Evolutionary conservation across 2,329 filamentous ascomycete genomes (phyloP).

Genomic region (Aspergillus piperis): DNA sequence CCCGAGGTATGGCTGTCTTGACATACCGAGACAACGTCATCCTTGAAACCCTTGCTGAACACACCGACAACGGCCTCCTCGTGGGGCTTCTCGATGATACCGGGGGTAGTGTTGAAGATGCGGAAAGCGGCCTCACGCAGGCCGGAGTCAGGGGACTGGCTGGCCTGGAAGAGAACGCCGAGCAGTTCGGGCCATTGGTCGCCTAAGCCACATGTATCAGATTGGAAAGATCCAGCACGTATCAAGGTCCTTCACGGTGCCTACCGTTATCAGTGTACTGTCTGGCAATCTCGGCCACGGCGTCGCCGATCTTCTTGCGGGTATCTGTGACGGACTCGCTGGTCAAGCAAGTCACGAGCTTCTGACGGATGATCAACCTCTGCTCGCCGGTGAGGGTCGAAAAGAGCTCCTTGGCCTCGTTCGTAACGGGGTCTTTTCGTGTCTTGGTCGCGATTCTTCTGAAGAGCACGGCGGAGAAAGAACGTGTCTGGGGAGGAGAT

Average conservation of each 20-base stretch:
- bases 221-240: slow-evolving; percentile 4
- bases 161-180: slow-evolving; percentile 81
- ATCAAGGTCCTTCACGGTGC: slow-evolving; percentile 33
- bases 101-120: slow-evolving; percentile 91
- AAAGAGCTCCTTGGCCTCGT: slow-evolving; percentile 79
- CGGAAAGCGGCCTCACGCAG: slow-evolving; percentile 92
- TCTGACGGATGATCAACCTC: slow-evolving; percentile 76
- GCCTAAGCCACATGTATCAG: slow-evolving; percentile 52
- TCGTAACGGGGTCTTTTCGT: slow-evolving; percentile 68
- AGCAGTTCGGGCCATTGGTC: slow-evolving; percentile 89
- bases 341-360: slow-evolving; percentile 75
- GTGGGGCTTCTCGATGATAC: slow-evolving; percentile 94
- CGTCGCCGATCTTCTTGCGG: slow-evolving; percentile 94
- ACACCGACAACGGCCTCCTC: slow-evolving; percentile 85
- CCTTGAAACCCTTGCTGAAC: slow-evolving; percentile 89
- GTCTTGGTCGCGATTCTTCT: slow-evolving; percentile 89
- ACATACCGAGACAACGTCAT: slow-evolving; percentile 75
- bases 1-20: not conserved
- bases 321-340: slow-evolving; percentile 72
- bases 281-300: slow-evolving; percentile 91
- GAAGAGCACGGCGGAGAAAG: slow-evolving; percentile 92
- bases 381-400: slow-evolving; percentile 74
- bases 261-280: slow-evolving; percentile 91
- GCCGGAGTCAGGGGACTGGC: slow-evolving; percentile 77
- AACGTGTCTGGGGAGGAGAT: slow-evolving; percentile 64